Conservation (phyloP, 2,329 filamentous ascomycete genomes). For the Eurotiales sp. region DNA sequence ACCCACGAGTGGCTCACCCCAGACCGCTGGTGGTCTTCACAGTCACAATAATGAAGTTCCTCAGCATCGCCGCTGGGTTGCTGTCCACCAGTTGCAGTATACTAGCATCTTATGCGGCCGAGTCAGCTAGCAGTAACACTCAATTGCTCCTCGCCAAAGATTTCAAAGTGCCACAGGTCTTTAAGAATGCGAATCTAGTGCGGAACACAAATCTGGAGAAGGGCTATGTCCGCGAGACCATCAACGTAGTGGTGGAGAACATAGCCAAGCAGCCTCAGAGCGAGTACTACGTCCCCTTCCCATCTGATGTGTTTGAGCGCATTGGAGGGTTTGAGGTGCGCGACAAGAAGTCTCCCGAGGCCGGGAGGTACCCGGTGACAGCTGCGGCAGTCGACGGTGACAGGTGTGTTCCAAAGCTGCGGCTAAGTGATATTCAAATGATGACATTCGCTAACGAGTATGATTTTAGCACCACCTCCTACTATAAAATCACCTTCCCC, state of each 20-base stretch:
- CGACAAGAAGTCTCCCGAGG: conserved; percentile 76
- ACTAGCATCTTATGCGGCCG: conserved; percentile 28
- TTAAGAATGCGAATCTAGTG: conserved; percentile 89
- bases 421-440: conserved; percentile 14
- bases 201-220: conserved; percentile 91
- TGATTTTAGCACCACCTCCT: too few relatives aligned
- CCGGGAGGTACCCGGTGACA: conserved; percentile 66
- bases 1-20: conserved; percentile 24
- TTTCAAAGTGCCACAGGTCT: conserved; percentile 85
- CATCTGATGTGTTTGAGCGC: conserved; percentile 67
- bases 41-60: conserved; percentile 40
- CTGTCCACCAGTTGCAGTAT: conserved; percentile 27
- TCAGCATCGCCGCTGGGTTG: conserved; percentile 35
- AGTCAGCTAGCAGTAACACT: conserved; percentile 24
- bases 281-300: conserved; percentile 90
- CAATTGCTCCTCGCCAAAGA: conserved; percentile 36
- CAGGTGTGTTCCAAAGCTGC: conserved; percentile 38
- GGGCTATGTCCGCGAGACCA: conserved; percentile 79
- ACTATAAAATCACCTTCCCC: conserved; percentile 78
- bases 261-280: conserved; percentile 71
- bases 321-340: conserved; percentile 86
- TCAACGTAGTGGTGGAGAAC: conserved; percentile 95
- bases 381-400: conserved; percentile 58
- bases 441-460: too few relatives aligned
- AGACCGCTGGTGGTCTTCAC: conserved; percentile 20